Evolutionary conservation across 2,329 filamentous ascomycete genomes (phyloP).

Genomic region (Myriosclerotinia duriaeana): DNA sequence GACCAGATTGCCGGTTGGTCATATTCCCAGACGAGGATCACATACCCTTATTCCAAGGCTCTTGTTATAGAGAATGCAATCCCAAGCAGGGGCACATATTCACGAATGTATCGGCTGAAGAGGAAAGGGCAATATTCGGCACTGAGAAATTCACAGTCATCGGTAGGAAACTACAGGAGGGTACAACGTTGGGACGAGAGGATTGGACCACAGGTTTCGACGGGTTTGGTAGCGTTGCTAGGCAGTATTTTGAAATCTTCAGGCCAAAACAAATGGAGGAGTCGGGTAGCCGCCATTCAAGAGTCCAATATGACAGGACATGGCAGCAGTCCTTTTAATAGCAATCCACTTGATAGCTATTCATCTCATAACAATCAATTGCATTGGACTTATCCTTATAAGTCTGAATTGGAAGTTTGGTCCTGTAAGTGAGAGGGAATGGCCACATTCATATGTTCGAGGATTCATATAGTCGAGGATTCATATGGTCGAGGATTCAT

Average conservation of each 20-base stretch:
- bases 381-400: background rate
- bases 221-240: background rate
- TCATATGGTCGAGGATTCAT: no score
- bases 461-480: no score
- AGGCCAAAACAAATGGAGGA: background rate
- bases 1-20: background rate
- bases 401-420: background rate
- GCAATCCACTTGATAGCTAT: background rate
- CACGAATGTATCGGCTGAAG: background rate
- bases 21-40: background rate
- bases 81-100: background rate
- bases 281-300: no score
- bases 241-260: slow-evolving; percentile 3
- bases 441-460: background rate
- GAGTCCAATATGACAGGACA: no score
- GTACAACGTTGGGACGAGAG: background rate
- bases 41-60: no score
- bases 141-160: background rate
- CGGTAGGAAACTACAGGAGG: background rate
- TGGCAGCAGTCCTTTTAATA: no score
- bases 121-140: background rate
- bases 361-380: background rate
- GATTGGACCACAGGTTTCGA: background rate
- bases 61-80: no score
- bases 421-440: background rate